Conservation (phyloP, 2,329 filamentous ascomycete species). For the Neonectria punicea region DNA sequence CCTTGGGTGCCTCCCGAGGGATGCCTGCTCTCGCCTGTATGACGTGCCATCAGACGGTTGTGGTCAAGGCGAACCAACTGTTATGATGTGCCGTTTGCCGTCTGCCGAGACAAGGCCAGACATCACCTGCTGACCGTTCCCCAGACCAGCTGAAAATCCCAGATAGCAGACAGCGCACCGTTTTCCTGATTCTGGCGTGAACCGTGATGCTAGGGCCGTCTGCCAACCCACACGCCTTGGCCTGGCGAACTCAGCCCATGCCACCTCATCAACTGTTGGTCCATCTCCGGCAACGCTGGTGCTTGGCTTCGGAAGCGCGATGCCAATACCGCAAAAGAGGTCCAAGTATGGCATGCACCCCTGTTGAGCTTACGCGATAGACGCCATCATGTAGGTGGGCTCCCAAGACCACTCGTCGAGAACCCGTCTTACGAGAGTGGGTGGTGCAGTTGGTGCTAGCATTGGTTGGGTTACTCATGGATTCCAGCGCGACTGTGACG, state of each 20-base stretch:
- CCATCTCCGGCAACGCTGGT: background rate
- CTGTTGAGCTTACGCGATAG: background rate
- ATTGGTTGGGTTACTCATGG: background rate
- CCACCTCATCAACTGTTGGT: background rate
- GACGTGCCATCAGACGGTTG: background rate
- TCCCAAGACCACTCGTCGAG: background rate
- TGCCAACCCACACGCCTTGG: background rate
- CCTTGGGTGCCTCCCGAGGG: background rate
- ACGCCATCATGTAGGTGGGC: background rate
- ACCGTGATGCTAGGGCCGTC: background rate
- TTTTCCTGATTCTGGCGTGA: background rate
- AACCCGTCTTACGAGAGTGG: background rate
- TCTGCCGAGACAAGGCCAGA: background rate
- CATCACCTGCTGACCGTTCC: background rate
- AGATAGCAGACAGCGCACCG: background rate
- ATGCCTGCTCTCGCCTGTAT: background rate
- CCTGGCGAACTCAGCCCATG: background rate
- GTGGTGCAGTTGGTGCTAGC: background rate
- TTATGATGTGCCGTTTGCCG: background rate
- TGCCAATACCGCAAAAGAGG: background rate
- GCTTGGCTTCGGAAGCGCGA: background rate
- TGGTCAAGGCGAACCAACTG: background rate
- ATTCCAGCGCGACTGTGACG: background rate
- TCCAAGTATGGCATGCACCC: background rate
- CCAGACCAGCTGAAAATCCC: background rate